These are phyloP conservation scores for Phylloporus sp. DNA, from an alignment of 768 basidiomycete genomes.

Conservation along the genomic window DNA sequence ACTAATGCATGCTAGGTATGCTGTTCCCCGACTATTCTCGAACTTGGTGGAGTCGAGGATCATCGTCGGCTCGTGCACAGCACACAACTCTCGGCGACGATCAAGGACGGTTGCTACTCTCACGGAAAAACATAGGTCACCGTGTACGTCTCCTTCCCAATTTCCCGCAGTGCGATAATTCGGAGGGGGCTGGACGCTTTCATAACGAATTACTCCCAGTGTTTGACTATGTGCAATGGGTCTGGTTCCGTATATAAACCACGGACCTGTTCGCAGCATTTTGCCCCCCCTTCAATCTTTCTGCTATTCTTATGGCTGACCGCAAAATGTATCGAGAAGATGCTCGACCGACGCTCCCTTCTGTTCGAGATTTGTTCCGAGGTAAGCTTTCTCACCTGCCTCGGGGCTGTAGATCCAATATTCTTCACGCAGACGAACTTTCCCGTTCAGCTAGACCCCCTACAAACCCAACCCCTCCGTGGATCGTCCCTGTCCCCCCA, in stretches of 20 bases:
- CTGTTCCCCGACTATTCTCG: constrained; percentile 12
- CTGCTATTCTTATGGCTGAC: constrained; percentile 29
- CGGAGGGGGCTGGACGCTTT: constrained; percentile 24
- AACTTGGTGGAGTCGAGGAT: constrained; percentile 17
- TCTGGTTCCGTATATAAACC: constrained; percentile 26
- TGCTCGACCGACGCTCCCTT: constrained; percentile 59
- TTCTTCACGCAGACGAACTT: constrained; percentile 41
- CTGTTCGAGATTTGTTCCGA: constrained; percentile 67
- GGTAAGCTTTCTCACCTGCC: constrained; percentile 34
- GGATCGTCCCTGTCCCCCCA: constrained; percentile 41
- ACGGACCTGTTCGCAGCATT: not conserved
- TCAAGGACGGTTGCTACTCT: constrained; percentile 29
- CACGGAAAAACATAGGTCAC: constrained; percentile 29
- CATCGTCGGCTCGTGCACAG: constrained; percentile 32
- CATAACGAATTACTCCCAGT: constrained; percentile 20
- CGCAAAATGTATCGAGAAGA: constrained; percentile 22
- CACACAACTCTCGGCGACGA: constrained; percentile 29
- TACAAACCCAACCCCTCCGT: constrained; percentile 39
- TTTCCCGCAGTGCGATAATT: constrained; percentile 21
- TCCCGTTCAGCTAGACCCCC: constrained; percentile 38
- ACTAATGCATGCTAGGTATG: constrained; percentile 10
- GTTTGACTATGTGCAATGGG: constrained; percentile 22
- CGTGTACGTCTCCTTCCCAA: constrained; percentile 16
- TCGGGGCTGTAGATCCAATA: not conserved
- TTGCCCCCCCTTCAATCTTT: constrained; percentile 8